phyloP scores from a whole-genome alignment of 805 yeast genomes.

The Metschnikowia santaceciliae region DNA sequence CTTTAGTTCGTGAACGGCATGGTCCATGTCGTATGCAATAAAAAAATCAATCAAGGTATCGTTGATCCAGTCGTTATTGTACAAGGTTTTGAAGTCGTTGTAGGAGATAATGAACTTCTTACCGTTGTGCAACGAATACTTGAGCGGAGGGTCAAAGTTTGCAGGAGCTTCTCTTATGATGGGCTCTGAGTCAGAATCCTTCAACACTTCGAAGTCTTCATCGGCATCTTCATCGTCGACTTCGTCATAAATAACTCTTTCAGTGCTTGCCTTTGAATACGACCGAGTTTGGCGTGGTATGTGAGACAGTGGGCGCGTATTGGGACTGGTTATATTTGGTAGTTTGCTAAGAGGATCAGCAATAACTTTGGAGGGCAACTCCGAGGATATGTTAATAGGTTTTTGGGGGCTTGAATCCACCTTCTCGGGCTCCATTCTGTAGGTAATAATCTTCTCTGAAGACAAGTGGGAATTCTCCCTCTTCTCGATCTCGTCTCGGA shows the following conservation, averaged over 20 bases:
- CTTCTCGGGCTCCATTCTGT: not conserved
- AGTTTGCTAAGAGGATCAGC: not conserved
- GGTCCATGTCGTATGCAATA: slow-evolving; percentile 52
- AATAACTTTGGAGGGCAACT: not conserved
- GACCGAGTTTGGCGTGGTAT: slow-evolving; percentile 1
- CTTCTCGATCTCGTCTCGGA: slow-evolving; percentile 4
- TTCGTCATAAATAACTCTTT: slow-evolving; percentile 3
- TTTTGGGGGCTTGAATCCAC: not conserved
- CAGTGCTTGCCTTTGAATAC: slow-evolving; percentile 1
- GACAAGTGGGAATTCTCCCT: slow-evolving; percentile 7
- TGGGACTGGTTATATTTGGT: not conserved
- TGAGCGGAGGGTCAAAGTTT: slow-evolving; percentile 44
- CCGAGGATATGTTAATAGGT: not conserved
- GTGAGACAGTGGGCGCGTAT: not conserved
- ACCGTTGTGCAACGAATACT: slow-evolving; percentile 50
- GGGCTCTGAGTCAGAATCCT: slow-evolving; percentile 2
- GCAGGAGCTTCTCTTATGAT: slow-evolving; percentile 27
- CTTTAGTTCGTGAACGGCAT: slow-evolving; percentile 21
- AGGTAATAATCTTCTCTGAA: not conserved
- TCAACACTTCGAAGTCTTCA: not conserved
- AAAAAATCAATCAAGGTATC: slow-evolving; percentile 87
- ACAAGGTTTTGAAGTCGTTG: slow-evolving; percentile 74
- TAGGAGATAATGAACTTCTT: slow-evolving; percentile 54
- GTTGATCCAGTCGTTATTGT: slow-evolving; percentile 82
- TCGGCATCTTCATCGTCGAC: slow-evolving; percentile 5